Evolutionary conservation across 352 stramenopile genomes (phyloP).

Genomic region (Pythium brassicae): DNA sequence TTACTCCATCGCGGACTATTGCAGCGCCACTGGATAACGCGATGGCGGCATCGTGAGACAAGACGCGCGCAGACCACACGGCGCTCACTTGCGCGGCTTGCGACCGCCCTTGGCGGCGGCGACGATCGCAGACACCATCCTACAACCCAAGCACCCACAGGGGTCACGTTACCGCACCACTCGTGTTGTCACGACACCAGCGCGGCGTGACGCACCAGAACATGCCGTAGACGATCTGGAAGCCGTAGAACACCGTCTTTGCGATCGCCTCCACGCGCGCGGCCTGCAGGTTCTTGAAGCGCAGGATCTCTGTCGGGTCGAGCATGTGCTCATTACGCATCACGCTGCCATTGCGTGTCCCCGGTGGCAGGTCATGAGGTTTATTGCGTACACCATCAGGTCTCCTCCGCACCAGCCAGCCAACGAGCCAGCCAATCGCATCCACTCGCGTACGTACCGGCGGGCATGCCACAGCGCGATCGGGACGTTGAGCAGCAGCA

Average conservation of each 20-base stretch:
- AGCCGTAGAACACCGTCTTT: constrained; percentile 83
- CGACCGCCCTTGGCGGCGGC: constrained; percentile 47
- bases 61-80: neutral
- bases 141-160: constrained; percentile 11
- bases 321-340: constrained; percentile 80
- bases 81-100: constrained; percentile 8
- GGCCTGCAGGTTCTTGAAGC: constrained; percentile 81
- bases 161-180: neutral
- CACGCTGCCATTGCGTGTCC: constrained; percentile 28
- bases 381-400: no score
- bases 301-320: constrained; percentile 83
- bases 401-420: no score
- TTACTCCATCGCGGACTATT: no score
- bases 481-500: constrained; percentile 78
- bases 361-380: no score
- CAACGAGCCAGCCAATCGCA: neutral
- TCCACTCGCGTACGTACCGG: constrained; percentile 30
- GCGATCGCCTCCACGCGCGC: constrained; percentile 75
- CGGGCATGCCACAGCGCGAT: constrained; percentile 71
- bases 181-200: neutral
- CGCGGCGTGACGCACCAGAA: constrained; percentile 58
- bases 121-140: constrained; percentile 86
- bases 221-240: constrained; percentile 89
- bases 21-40: no score
- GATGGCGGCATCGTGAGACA: neutral